phyloP scores from a whole-genome alignment of 352 stramenopile genomes.

The Globisporangium okanoganense region DNA sequence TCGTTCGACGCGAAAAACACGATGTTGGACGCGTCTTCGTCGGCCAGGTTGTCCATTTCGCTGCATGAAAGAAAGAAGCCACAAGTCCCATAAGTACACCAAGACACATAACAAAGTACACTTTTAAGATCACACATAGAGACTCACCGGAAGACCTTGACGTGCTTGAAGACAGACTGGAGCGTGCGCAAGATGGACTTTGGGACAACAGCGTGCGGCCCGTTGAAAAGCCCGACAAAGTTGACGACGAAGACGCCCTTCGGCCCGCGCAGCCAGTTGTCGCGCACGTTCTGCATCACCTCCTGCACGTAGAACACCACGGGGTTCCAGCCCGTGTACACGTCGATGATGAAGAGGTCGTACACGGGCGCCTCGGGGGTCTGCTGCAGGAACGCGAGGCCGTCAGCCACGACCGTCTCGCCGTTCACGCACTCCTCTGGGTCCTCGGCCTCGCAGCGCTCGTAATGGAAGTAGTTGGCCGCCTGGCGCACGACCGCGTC shows the following conservation, averaged over 20 bases:
- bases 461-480: slow-evolving; percentile 68
- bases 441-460: slow-evolving; percentile 46
- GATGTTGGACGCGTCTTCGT: slow-evolving; percentile 53
- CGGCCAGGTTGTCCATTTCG: slow-evolving; percentile 42
- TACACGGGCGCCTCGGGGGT: slow-evolving; percentile 24
- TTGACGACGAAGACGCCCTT: slow-evolving; percentile 71
- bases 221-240: slow-evolving; percentile 70
- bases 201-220: slow-evolving; percentile 38
- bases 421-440: slow-evolving; percentile 35
- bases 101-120: neutral
- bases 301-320: slow-evolving; percentile 70
- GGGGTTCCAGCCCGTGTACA: slow-evolving; percentile 50
- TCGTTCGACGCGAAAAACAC: slow-evolving; percentile 75
- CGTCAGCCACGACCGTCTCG: slow-evolving; percentile 64
- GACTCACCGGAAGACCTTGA: slow-evolving; percentile 51
- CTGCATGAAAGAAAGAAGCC: slow-evolving; percentile 7
- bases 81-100: neutral
- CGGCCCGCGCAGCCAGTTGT: slow-evolving; percentile 44
- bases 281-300: slow-evolving; percentile 37
- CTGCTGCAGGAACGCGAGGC: slow-evolving; percentile 52
- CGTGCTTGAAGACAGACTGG: slow-evolving; percentile 58
- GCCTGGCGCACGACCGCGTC: slow-evolving; percentile 57
- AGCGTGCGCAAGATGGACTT: slow-evolving; percentile 72
- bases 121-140: neutral
- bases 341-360: slow-evolving; percentile 18